These are phyloP conservation scores for Linnemannia schmuckeri DNA, from an alignment of 192 early-diverging fungal genomes.

Conservation along the genomic window DNA sequence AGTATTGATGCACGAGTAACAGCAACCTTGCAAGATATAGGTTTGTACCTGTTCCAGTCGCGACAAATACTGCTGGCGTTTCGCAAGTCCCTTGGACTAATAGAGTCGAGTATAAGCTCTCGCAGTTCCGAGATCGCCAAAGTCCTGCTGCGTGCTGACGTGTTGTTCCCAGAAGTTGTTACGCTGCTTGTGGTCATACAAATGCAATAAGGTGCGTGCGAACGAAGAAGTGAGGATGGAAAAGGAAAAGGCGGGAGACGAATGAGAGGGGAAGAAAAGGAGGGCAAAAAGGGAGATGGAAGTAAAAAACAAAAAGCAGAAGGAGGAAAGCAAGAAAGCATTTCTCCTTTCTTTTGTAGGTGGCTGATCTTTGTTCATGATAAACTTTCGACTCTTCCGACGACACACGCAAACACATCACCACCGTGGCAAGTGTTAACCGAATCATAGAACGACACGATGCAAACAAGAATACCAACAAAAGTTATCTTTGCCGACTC, in stretches of 20 bases:
- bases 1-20: background rate
- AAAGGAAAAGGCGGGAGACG: too few species aligned
- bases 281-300: background rate
- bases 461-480: too few species aligned
- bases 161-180: background rate
- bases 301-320: too few species aligned
- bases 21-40: background rate
- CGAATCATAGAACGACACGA: too few species aligned
- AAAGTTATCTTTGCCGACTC: too few species aligned
- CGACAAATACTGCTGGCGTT: background rate
- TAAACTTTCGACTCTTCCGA: too few species aligned
- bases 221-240: background rate
- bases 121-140: background rate
- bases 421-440: too few species aligned
- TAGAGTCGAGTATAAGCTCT: background rate
- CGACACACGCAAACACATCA: too few species aligned
- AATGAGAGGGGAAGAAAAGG: background rate
- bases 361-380: too few species aligned
- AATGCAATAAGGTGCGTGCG: background rate
- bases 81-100: background rate
- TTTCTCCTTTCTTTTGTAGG: too few species aligned
- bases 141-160: background rate
- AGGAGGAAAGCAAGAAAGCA: too few species aligned
- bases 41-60: background rate
- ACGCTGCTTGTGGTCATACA: background rate